Evolutionary conservation across 1,139 yeast species (phyloP), one percentile per base, ranked within the genome.

Genomic region (Blastobotrys proliferans): DNA sequence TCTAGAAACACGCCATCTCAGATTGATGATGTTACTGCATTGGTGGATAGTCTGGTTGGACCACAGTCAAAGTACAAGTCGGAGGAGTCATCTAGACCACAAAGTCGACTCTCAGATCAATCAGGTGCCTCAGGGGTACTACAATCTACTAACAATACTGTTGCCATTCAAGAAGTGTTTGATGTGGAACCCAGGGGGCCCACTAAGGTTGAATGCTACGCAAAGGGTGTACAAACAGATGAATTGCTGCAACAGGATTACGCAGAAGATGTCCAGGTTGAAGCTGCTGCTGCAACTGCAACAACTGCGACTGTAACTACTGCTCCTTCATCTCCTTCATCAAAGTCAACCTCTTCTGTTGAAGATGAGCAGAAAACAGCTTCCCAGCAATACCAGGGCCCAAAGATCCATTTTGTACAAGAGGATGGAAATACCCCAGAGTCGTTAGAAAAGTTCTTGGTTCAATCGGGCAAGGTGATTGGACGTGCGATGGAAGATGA

Each of bases 401-500:
- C n/a, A n/a, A n/a, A n/a, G n/a, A n/a, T n/a, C n/a, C n/a, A n/a
- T n/a, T n/a, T n/a, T n/a, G n/a, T n/a, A 3, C n/a, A 45, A 13
- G 48, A 43, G 11, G 25, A 17, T 21, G 18, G 40, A 24, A 40
- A 41, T 17, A 11, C 28, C 13, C 38, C 32, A 6, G 48, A 43
- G 17, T 47, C 49, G 16, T 35, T 51, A 20, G 51, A 44, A 18
- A 30, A 45, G 30, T 71, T 73, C 47, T 48, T 71, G 16, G 58
- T 66, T 27, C 61, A 60, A 19, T 67, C 74, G 0, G 60, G 70
- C 48, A 67, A 67, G 31, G 59, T 71, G 8, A 57, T 73, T 8
- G 68, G 68, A 29, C 61, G 75, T 13, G 68, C 68, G 1, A 45
- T 67, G 13, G 65, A 61, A 16, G 68, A 67, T 13, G 66, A 65